Evolutionary conservation across 2,329 filamentous ascomycete genomes (phyloP).

Genomic region (Stylonectria norvegica): DNA sequence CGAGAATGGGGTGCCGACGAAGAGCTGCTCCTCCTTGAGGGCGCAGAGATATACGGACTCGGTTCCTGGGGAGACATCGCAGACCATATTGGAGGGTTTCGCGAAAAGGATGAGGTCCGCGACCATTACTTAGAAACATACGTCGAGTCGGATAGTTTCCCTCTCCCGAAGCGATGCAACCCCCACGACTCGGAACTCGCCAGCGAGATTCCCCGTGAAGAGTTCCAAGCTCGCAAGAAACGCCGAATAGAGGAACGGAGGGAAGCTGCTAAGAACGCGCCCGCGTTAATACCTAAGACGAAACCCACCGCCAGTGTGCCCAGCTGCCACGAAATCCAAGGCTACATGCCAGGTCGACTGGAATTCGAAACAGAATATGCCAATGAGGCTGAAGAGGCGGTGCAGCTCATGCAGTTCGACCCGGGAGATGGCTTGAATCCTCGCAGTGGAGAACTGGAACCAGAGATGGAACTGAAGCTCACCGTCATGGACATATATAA

Average conservation of each 20-base stretch:
- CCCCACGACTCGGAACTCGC: constrained; percentile 76
- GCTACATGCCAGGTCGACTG: constrained; percentile 95
- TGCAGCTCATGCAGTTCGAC: constrained; percentile 97
- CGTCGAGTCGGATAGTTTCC: constrained; percentile 78
- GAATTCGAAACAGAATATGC: constrained; percentile 98
- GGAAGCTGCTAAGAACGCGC: constrained; percentile 78
- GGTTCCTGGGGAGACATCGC: constrained; percentile 98
- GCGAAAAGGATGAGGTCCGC: constrained; percentile 90
- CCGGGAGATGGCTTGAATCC: constrained; percentile 90
- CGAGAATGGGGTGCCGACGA: constrained; percentile 96
- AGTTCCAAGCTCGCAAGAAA: constrained; percentile 93
- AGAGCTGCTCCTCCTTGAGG: constrained; percentile 88
- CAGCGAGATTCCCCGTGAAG: constrained; percentile 78
- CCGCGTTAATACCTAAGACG: constrained; percentile 82
- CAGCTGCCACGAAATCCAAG: constrained; percentile 95
- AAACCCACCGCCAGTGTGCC: constrained; percentile 95
- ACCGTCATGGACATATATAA: constrained; percentile 99
- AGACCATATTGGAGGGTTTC: constrained; percentile 94
- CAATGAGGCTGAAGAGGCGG: constrained; percentile 96
- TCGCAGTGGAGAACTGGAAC: constrained; percentile 78
- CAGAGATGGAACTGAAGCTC: constrained; percentile 95
- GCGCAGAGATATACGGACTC: constrained; percentile 91
- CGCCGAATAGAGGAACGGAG: constrained; percentile 87
- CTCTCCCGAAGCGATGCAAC: constrained; percentile 80
- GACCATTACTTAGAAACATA: constrained; percentile 92